Evolutionary conservation across 2,329 filamentous ascomycete species (phyloP), one percentile per base, ranked within the genome.

Genomic region (Lachnellula suecica): DNA sequence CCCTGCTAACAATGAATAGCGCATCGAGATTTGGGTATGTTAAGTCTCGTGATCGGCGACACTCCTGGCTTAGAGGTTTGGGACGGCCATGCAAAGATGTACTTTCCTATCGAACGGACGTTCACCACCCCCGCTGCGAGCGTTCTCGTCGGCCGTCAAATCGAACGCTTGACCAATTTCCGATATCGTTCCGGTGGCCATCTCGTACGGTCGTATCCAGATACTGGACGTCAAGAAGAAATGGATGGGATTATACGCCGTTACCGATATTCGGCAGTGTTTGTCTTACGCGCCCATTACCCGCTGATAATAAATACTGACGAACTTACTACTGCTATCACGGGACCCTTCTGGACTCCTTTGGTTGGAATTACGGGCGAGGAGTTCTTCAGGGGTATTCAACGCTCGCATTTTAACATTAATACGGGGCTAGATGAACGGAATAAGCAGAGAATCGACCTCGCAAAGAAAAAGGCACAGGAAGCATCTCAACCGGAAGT

Each of bases 31-130:
- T 50, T 65, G 4, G 63, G 63, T 4, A 42, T 65, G 2, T 44
- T 65, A 2, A 63, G 62, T 40, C 51, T 65, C 11, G 60, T 62
- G 9, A 58, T 61, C 34, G 61, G 63, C 11, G 63, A 65, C 23
- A 58, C 43, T 24, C 63, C 63, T 3, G 62, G 63, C 4, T 42
- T 65, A 17, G 63, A 65, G 48, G 62, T 64, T 13, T 60, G 53
- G 41, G 50, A 64, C 24, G 40, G 47, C 4, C 35, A 58, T 17
- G 44, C 19, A 3, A 37, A 56, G 20, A 40, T 17, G 6, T 63
- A 54, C 49, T 61, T 60, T 37, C 51, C 57, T 4, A 60, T 64
- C 9, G 61, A 65, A 47, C 54, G 34, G 34, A 59, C 41, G 9
- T 61, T 61, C 19, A 29, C 44, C 7, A 34, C 23, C 5, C 49